Conservation (phyloP, 495 filamentous ascomycete species). For the Tuber brumale region DNA sequence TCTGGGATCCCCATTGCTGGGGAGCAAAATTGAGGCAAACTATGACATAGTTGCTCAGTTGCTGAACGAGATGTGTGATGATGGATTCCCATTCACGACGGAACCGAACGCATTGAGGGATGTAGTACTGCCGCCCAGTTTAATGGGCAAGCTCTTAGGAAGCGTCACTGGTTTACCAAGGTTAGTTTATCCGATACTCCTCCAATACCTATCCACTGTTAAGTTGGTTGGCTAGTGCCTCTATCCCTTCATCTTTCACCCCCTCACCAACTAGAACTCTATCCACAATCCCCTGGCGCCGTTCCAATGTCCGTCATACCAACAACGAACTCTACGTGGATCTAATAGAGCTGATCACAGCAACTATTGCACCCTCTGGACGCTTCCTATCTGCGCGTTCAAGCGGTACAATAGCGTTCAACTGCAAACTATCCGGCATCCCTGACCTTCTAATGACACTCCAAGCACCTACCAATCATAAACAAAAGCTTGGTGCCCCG, state of each 20-base stretch:
- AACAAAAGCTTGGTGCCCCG: conserved; percentile 54
- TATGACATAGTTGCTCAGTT: conserved; percentile 95
- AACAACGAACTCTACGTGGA: conserved; percentile 97
- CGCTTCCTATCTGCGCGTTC: conserved; percentile 77
- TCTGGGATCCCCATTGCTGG: conserved; percentile 77
- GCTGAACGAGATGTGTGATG: conserved; percentile 94
- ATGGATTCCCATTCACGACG: conserved; percentile 77
- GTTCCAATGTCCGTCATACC: conserved; percentile 87
- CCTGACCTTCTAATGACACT: conserved; percentile 81
- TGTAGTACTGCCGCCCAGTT: conserved; percentile 79
- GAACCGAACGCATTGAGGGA: conserved; percentile 91
- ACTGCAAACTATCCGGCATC: conserved; percentile 86
- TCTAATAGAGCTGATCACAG: conserved; percentile 79
- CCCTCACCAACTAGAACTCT: conserved; percentile 46
- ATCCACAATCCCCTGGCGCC: conserved; percentile 74
- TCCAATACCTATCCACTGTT: conserved; percentile 15
- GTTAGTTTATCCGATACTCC: conserved; percentile 13
- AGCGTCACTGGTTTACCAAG: conserved; percentile 65
- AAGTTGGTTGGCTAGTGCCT: conserved; percentile 34
- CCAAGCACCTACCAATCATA: conserved; percentile 40
- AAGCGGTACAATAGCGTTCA: conserved; percentile 90
- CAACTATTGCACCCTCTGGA: conserved; percentile 84
- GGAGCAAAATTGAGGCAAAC: conserved; percentile 73
- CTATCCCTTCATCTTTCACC: conserved; percentile 39
- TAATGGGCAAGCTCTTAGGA: conserved; percentile 84